Conservation (phyloP, 805 yeast species). For the Zygosaccharomyces kombuchaensis region DNA sequence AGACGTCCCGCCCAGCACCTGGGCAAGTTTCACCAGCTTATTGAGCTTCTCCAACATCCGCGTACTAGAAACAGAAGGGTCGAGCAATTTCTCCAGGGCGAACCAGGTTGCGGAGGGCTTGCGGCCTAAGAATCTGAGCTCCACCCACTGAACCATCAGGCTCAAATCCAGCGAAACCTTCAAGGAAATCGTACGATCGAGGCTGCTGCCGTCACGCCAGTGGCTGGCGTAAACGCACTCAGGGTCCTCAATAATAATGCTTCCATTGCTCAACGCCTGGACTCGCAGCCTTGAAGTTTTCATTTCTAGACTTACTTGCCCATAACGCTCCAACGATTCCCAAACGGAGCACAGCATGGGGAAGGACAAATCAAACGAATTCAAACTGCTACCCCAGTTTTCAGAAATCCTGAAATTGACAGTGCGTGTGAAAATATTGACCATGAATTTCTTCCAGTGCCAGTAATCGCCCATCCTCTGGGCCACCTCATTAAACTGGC, state of each 20-base stretch:
- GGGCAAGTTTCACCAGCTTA: slow-evolving; percentile 1
- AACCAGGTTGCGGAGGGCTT: slow-evolving; percentile 45
- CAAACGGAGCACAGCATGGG: slow-evolving; percentile 57
- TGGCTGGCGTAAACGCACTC: slow-evolving; percentile 46
- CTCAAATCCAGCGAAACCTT: slow-evolving; percentile 59
- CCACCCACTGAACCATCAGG: slow-evolving; percentile 68
- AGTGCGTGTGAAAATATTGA: slow-evolving; percentile 49
- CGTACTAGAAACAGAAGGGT: slow-evolving; percentile 24
- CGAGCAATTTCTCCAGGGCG: slow-evolving; percentile 41
- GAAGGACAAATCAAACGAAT: slow-evolving; percentile 61
- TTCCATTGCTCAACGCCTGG: slow-evolving; percentile 49
- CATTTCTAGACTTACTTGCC: slow-evolving; percentile 50
- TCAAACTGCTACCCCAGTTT: slow-evolving; percentile 42
- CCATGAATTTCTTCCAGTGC: slow-evolving; percentile 48
- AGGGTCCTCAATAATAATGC: slow-evolving; percentile 51
- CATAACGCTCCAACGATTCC: slow-evolving; percentile 47
- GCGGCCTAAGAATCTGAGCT: slow-evolving; percentile 48
- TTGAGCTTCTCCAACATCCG: slow-evolving; percentile 18
- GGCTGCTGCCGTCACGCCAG: slow-evolving; percentile 67
- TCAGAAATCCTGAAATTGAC: slow-evolving; percentile 47
- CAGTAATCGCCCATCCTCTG: slow-evolving; percentile 42
- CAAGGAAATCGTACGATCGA: slow-evolving; percentile 56
- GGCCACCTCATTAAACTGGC: slow-evolving; percentile 40
- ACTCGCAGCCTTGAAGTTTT: slow-evolving; percentile 48
- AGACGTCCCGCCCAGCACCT: slow-evolving; percentile 2